Evolutionary conservation across 495 filamentous ascomycete species (phyloP), one percentile per base, ranked within the genome.

Genomic region (Penicillium herquei): DNA sequence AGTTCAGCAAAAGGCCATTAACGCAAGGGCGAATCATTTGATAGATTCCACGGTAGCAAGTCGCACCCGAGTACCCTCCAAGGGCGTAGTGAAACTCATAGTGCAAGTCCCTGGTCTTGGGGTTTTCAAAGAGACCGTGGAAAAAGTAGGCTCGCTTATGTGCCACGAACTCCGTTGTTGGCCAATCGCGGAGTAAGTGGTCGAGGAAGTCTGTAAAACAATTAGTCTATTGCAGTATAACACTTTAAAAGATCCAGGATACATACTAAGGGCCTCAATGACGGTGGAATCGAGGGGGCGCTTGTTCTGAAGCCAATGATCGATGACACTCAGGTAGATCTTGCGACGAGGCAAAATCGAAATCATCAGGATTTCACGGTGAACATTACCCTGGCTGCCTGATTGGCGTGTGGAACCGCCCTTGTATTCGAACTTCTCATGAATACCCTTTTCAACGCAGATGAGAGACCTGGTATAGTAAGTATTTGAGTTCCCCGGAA

Each of bases 41-140:
- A 56, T 94, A 97, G 30, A 91, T 85, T 41, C 91, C 92, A 61
- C 92, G 93, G 75, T 90, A 84, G 12, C 88, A 89, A 55, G 91
- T 82, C 16, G 93, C 79, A 41, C 86, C 86, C 39, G 34, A 37
- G 13, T 51, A 39, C 2, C 4, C 72, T 72, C 18, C 52, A 49
- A 21, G 39, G 17, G 12, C 58, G 53, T 18, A 52, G 55, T 56
- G 41, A 7, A 59, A 58, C 8, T 62, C 47, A 13, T 55, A 39
- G 3, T 42, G 49, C 16, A 55, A 30, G 32, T 57, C 21, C 17
- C 77, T 78, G 16, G 88, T 62, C 18, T 69, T 56, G 18, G 59
- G 58, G 13, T 75, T 68, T 6, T 78, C 66, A 48, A 71, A 44
- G 6, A 61, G 43, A 50, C 76, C 59, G 56, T 74, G 50, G 61